Evolutionary conservation across 106 monocot genomes (phyloP).

Genomic region (Gastrodia elata): DNA sequence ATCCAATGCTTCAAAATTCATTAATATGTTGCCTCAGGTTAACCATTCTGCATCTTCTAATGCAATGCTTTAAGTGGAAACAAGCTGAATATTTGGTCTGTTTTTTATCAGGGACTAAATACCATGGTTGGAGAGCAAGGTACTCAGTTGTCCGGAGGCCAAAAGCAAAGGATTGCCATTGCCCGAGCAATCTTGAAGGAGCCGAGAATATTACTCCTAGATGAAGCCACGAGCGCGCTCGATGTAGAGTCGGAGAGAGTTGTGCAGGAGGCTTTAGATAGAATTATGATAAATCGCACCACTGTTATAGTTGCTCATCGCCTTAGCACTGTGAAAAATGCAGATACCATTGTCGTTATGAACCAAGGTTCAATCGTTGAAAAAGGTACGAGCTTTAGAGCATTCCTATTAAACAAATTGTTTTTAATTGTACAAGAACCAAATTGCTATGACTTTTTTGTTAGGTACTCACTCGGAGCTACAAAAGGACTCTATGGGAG

Average conservation of each 20-base stretch:
- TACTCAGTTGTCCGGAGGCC: conserved; percentile 48
- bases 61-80: background rate
- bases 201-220: conserved; percentile 37
- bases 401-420: background rate
- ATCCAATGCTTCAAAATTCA: conserved; percentile 32
- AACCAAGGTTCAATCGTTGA: conserved; percentile 50
- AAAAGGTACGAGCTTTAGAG: conserved; percentile 27
- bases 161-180: conserved; percentile 46
- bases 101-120: conserved; percentile 38
- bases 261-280: conserved; percentile 61
- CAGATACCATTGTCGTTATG: conserved; percentile 46
- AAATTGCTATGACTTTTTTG: background rate
- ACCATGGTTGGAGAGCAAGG: conserved; percentile 58
- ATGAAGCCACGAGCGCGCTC: conserved; percentile 55
- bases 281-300: conserved; percentile 50
- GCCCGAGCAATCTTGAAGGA: conserved; percentile 41
- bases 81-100: background rate
- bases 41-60: background rate
- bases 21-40: conserved; percentile 20
- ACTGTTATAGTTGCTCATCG: conserved; percentile 65
- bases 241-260: conserved; percentile 58
- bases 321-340: conserved; percentile 49
- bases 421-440: background rate
- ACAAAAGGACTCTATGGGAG: conserved; percentile 32
- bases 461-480: conserved; percentile 46